phyloP scores from a whole-genome alignment of 2,329 filamentous ascomycete species.

The Penicillium sp. region DNA sequence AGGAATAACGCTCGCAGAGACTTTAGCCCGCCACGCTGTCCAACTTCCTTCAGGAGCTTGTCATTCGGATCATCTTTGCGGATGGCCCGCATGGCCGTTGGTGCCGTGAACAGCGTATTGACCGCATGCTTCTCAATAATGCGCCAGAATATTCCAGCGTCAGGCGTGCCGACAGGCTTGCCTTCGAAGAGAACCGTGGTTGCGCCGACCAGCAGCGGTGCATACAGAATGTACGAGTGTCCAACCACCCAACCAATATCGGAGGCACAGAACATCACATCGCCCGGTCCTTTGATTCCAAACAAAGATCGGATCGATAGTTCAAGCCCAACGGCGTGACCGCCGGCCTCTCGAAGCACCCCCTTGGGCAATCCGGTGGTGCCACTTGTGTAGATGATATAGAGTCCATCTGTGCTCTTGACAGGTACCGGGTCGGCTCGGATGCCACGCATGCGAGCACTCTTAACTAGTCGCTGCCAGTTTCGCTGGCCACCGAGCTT shows the following conservation, averaged over 20 bases:
- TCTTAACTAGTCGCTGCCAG: constrained; percentile 76
- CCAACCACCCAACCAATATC: constrained; percentile 94
- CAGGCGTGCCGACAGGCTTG: constrained; percentile 87
- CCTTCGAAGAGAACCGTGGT: constrained; percentile 88
- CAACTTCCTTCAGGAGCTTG: constrained; percentile 61
- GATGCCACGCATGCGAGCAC: constrained; percentile 64
- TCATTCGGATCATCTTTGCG: constrained; percentile 80
- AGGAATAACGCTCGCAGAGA: constrained; percentile 75
- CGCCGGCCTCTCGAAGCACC: constrained; percentile 77
- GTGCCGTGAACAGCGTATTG: constrained; percentile 81
- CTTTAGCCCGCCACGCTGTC: constrained; percentile 68
- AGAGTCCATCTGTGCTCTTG: constrained; percentile 74
- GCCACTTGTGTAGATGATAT: constrained; percentile 85
- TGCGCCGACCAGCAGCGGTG: constrained; percentile 78
- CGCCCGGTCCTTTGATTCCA: constrained; percentile 76
- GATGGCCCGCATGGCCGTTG: constrained; percentile 83
- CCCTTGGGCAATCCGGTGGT: constrained; percentile 83
- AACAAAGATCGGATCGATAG: constrained; percentile 82
- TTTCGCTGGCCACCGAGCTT: constrained; percentile 68
- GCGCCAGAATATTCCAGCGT: constrained; percentile 85
- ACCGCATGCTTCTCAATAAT: constrained; percentile 82
- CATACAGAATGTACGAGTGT: constrained; percentile 85
- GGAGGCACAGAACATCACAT: constrained; percentile 76
- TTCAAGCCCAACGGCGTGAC: constrained; percentile 81
- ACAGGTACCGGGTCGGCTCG: constrained; percentile 75